These are phyloP conservation scores for Tetrahymena malaccensis DNA, from an alignment of 73 alveolate genomes.

Conservation along the genomic window DNA sequence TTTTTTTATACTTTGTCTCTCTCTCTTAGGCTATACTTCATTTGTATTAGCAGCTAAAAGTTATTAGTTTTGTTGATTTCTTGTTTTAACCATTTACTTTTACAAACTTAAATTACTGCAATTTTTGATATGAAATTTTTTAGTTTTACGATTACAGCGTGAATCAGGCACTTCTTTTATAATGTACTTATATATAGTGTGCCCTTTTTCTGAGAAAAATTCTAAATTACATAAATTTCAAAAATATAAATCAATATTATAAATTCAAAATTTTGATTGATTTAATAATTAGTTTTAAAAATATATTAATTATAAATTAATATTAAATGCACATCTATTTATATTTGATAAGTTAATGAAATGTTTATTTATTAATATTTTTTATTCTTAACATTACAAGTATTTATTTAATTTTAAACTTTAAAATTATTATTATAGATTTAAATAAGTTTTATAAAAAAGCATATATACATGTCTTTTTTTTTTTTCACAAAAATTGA, in stretches of 20 bases:
- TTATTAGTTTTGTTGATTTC: not conserved
- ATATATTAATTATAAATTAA: too few relatives aligned
- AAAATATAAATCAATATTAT: not conserved
- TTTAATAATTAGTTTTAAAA: too few relatives aligned
- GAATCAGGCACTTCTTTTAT: not conserved
- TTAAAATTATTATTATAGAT: too few relatives aligned
- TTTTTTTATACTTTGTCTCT: not conserved
- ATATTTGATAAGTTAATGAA: too few relatives aligned
- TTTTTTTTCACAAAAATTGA: conserved; percentile 57
- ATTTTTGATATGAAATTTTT: not conserved
- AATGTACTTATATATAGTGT: not conserved
- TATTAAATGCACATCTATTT: too few relatives aligned
- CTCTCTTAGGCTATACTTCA: not conserved
- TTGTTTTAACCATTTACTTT: not conserved
- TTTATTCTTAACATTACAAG: too few relatives aligned
- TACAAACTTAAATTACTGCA: not conserved
- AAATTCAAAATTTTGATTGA: too few relatives aligned
- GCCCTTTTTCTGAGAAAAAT: not conserved
- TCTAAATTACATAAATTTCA: not conserved
- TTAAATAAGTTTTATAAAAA: too few relatives aligned
- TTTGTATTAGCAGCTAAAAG: not conserved
- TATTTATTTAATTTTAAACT: too few relatives aligned
- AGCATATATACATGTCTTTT: too few relatives aligned
- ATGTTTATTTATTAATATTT: too few relatives aligned
- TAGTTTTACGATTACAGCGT: not conserved